Conservation (phyloP, 108 stramenopile genomes). For the Cyclotella choctawhatcheeana region DNA sequence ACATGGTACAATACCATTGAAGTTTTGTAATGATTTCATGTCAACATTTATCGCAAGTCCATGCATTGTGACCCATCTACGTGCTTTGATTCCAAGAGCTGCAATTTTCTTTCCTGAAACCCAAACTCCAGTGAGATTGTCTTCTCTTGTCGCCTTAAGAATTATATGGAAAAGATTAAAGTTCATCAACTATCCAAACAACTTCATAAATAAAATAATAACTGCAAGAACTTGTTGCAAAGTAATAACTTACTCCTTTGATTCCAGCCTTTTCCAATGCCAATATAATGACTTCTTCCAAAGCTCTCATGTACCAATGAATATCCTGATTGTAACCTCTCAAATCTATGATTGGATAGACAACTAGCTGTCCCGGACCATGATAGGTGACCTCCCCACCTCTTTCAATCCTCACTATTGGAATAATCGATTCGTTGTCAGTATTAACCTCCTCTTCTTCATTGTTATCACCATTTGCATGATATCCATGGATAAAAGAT, state of each 20-base stretch:
- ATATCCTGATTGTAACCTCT: constrained; percentile 90
- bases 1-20: constrained; percentile 87
- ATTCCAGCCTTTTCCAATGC: constrained; percentile 63
- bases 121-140: constrained; percentile 93
- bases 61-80: constrained; percentile 97
- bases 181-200: too few relatives aligned
- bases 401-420: constrained; percentile 85
- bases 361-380: constrained; percentile 96
- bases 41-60: constrained; percentile 96
- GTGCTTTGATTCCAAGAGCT: constrained; percentile 89
- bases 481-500: constrained; percentile 53
- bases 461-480: background rate
- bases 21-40: constrained; percentile 56
- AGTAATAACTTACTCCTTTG: constrained; percentile 32
- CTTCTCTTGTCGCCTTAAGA: constrained; percentile 55
- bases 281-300: constrained; percentile 90
- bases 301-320: constrained; percentile 95
- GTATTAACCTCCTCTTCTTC: constrained; percentile 12
- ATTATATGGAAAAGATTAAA: too few relatives aligned
- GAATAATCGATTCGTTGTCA: constrained; percentile 31
- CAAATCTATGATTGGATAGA: constrained; percentile 95
- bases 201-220: background rate
- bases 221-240: background rate
- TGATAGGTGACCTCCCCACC: constrained; percentile 99
- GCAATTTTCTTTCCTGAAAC: constrained; percentile 90